Base-by-base conservation (phyloP, 1,139 yeast genomes). In the Hyphopichia pseudoburtonii region DNA sequence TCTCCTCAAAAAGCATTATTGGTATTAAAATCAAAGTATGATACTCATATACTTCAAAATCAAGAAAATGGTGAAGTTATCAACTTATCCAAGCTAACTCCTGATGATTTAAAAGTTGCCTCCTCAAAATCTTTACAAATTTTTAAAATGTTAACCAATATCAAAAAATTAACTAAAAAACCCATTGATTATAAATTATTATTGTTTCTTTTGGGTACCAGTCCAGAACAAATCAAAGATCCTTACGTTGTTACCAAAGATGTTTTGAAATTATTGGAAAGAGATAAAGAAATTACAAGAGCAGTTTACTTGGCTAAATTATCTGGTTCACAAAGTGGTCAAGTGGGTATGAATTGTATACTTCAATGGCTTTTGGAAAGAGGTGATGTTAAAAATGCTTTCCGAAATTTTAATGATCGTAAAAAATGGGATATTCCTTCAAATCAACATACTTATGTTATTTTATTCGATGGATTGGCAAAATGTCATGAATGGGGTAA, bases 261-360 rank as follows among this genome's bases (percentile, higher is more conserved):
- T 41, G 79, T 76, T 0, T 48, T 60, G 11, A 72, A 73, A 38
- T 70, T 82, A 39, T 59, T 84, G 22, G 62, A 61, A 17, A 57
- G 73, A 36, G 79, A 70, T 37, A 73, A 73, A 2, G 57, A 60
- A 35, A 45, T 66, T 0, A 66, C 63, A 24, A 71, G 85, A 41
- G 90, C 92, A 0, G 46, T 72, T 12, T 66, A 67, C 42, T 56
- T 82, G 17, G 71, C 78, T 5, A 66, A 70, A 34, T 44, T 82
- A 19, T 80, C 86, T 1, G 48, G 62, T 5, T 39, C 48, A 5
- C 36, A 44, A 0, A 64, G 70, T 23, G 86, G 86, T 8, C 52
- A 68, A 0, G 86, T 80, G 21, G 86, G 78, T 0, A 73, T 79
- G 78, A 85, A 85, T 44, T 66, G 73, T 12, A 67, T 85, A 1